A percentile compares a stretch with the other conserved stretches of the same genome.
Evolutionary conservation across 2,329 filamentous ascomycete genomes (phyloP).

Genomic region (Ophiostoma tasmaniense): DNA sequence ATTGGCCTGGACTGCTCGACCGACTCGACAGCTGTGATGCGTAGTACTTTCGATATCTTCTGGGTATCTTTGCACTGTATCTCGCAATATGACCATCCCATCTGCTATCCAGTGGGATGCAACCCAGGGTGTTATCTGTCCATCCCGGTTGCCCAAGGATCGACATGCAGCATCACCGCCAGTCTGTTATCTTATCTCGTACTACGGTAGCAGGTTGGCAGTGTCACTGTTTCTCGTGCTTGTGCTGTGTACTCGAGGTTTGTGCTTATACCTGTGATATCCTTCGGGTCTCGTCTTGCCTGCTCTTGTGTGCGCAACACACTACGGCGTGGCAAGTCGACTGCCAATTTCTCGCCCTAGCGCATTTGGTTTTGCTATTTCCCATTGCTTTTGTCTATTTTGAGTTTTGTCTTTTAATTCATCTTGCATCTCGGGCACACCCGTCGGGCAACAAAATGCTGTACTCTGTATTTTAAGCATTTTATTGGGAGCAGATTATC

Average conservation of each 20-base stretch:
- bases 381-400: background rate
- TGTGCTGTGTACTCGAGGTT: background rate
- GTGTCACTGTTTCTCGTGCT: too few species aligned
- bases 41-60: background rate
- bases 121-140: background rate
- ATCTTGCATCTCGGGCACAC: background rate
- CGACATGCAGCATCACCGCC: conserved; percentile 1
- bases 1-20: background rate
- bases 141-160: background rate
- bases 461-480: too few species aligned
- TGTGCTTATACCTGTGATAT: too few species aligned
- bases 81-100: background rate
- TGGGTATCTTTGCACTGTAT: background rate
- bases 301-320: background rate
- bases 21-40: background rate
- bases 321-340: background rate
- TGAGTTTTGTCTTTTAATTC: background rate
- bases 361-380: background rate
- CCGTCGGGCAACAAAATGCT: background rate
- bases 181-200: background rate
- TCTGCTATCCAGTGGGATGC: background rate
- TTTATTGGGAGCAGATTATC: too few species aligned
- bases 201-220: background rate
- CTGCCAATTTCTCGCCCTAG: background rate
- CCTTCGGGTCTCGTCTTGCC: background rate